These are phyloP conservation scores for Pseudogymnoascus destructans DNA, from an alignment of 2,329 filamentous ascomycete species.

Conservation along the genomic window DNA sequence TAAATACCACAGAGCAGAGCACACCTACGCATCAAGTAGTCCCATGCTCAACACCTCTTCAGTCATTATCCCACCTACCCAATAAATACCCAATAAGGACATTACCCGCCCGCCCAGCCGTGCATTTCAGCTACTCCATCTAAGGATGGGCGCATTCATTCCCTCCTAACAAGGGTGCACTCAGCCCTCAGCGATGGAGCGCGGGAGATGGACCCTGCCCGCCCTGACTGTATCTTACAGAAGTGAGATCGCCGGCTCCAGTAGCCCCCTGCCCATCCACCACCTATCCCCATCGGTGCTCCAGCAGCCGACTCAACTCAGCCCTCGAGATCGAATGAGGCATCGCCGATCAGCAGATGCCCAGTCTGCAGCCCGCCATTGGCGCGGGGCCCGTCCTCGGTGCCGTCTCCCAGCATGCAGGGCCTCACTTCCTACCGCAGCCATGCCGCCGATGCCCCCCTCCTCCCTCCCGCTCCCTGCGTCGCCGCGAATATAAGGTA, in stretches of 20 bases:
- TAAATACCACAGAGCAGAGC: background rate
- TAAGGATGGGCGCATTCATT: background rate
- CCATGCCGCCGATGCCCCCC: background rate
- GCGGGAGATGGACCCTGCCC: background rate
- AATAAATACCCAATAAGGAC: background rate
- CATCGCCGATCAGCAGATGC: conserved; percentile 3
- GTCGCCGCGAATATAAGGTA: background rate
- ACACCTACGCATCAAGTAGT: background rate
- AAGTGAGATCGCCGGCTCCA: background rate
- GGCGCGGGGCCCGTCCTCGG: background rate
- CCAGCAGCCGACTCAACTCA: background rate
- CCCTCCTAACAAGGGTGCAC: background rate
- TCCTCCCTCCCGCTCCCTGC: background rate
- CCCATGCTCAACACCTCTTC: background rate
- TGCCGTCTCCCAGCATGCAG: background rate
- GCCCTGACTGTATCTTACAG: background rate
- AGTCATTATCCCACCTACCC: background rate
- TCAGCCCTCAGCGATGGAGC: background rate
- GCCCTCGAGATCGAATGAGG: background rate
- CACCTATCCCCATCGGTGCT: background rate
- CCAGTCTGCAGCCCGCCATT: background rate
- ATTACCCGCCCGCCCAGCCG: background rate
- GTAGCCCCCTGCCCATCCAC: background rate
- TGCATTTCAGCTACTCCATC: conserved; percentile 1
- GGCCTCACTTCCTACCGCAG: background rate